phyloP scores from a whole-genome alignment of 2,329 filamentous ascomycete genomes.

The Peltaster fructicola region DNA sequence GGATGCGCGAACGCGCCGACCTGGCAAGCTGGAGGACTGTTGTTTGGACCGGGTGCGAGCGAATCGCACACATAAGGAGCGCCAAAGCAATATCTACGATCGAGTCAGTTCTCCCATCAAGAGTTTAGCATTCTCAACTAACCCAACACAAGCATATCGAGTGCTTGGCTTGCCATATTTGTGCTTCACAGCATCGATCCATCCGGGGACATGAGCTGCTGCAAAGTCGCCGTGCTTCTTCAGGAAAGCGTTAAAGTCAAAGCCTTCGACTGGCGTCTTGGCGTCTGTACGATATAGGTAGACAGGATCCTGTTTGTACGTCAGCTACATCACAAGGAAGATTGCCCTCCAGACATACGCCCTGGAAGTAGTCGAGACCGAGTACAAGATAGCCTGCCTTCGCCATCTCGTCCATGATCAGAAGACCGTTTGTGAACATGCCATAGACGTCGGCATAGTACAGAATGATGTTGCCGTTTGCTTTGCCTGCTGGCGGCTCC shows the following conservation, averaged over 20 bases:
- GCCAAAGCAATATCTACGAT: conserved; percentile 16
- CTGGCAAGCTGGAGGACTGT: conserved; percentile 14
- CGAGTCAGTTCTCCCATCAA: too few species aligned
- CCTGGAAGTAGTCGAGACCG: conserved; percentile 9
- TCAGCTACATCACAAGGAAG: conserved; percentile 2
- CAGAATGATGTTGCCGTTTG: conserved; percentile 9
- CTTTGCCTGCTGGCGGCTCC: conserved; percentile 4
- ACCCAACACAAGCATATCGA: conserved; percentile 26
- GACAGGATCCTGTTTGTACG: conserved; percentile 5
- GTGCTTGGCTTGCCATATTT: conserved; percentile 19
- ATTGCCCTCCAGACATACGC: conserved; percentile 5
- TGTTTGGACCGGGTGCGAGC: conserved; percentile 18
- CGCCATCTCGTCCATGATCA: conserved; percentile 10
- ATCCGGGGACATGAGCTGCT: conserved; percentile 25
- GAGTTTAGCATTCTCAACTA: too few species aligned
- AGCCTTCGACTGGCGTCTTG: conserved; percentile 19
- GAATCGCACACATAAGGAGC: conserved; percentile 27
- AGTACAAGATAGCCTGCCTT: conserved; percentile 7
- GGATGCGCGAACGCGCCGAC: conserved; percentile 36
- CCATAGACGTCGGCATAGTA: conserved; percentile 10
- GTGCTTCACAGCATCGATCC: conserved; percentile 23
- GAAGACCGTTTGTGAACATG: conserved; percentile 7
- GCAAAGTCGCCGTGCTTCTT: conserved; percentile 28
- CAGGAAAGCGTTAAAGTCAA: conserved; percentile 34
- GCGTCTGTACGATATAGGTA: conserved; percentile 12